Percentiles rank a stretch among this genome's conserved stretches.
phyloP scores from a whole-genome alignment of 2,329 filamentous ascomycete species.

The Pseudocercospora cruenta region DNA sequence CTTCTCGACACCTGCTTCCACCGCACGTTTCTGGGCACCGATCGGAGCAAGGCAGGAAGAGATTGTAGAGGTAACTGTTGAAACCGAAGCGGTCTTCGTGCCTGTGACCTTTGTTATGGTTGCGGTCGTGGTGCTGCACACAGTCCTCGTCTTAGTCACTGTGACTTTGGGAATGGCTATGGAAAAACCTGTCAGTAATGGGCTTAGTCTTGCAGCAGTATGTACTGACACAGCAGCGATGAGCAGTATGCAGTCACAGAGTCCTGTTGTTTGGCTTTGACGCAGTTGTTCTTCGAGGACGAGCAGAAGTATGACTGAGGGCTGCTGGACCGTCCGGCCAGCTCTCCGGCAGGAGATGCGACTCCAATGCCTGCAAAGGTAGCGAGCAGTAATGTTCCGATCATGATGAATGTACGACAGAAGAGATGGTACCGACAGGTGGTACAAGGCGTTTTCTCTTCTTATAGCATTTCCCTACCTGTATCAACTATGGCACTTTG shows the following conservation, averaged over 20 bases:
- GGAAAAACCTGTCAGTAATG: neutral
- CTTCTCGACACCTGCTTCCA: neutral
- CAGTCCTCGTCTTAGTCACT: slow-evolving; percentile 1
- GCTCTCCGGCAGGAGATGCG: slow-evolving; percentile 5
- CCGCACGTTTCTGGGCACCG: neutral
- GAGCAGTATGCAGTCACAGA: slow-evolving; percentile 16
- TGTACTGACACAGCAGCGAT: slow-evolving; percentile 1
- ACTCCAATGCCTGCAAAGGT: slow-evolving; percentile 13
- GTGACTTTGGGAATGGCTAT: neutral
- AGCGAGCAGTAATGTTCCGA: slow-evolving; percentile 13
- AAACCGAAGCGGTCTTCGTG: slow-evolving; percentile 5
- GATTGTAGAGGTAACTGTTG: slow-evolving; percentile 10
- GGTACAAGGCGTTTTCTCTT: neutral
- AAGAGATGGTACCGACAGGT: neutral
- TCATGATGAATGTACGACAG: neutral
- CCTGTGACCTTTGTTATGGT: neutral
- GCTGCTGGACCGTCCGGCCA: neutral
- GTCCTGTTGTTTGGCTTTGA: neutral
- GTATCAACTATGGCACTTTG: neutral
- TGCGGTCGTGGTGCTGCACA: slow-evolving; percentile 1
- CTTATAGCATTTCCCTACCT: neutral
- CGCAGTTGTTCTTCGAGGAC: slow-evolving; percentile 2
- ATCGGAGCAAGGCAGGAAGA: slow-evolving; percentile 3
- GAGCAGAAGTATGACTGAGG: slow-evolving; percentile 11
- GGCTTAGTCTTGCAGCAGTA: neutral